These are phyloP conservation scores for Hymenoscyphus fraxineus DNA, from an alignment of 2,329 filamentous ascomycete genomes.

Conservation along the genomic window DNA sequence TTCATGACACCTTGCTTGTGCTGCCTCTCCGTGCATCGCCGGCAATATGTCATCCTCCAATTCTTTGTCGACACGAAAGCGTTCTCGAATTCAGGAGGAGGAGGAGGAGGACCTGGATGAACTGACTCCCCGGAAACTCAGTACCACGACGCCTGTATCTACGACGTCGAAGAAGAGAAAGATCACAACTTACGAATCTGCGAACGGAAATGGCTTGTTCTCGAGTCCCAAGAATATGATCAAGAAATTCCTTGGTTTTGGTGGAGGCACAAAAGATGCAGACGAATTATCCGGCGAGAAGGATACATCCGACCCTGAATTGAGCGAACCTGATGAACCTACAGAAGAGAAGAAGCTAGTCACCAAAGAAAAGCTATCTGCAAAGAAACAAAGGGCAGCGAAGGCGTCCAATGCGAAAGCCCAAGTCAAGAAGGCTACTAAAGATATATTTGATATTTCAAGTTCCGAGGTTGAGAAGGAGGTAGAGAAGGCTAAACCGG, in stretches of 20 bases:
- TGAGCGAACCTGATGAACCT: not conserved
- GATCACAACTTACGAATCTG: constrained; percentile 14
- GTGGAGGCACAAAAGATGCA: constrained; percentile 3
- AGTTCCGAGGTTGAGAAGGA: not conserved
- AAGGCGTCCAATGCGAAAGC: not conserved
- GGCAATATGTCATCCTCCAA: constrained; percentile 6
- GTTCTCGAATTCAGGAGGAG: constrained; percentile 18
- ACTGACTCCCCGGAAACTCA: constrained; percentile 16
- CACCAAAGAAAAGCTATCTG: not conserved
- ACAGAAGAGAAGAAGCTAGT: not conserved
- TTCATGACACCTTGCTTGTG: not conserved
- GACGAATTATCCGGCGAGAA: constrained; percentile 4
- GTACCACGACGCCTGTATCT: constrained; percentile 11
- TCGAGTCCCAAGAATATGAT: not conserved
- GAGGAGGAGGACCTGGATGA: constrained; percentile 20
- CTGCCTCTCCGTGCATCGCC: not conserved
- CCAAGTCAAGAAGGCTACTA: not conserved
- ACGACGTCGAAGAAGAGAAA: constrained; percentile 19
- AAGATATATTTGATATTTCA: not conserved
- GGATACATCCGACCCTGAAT: not conserved
- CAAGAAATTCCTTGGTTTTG: not conserved
- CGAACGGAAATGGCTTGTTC: not conserved
- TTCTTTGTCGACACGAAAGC: constrained; percentile 18
- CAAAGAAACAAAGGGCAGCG: not conserved
- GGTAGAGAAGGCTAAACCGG: not conserved